Evolutionary conservation across 2,329 filamentous ascomycete genomes (phyloP), one percentile per base, ranked within the genome.

Genomic region (Apiospora phragmitis): DNA sequence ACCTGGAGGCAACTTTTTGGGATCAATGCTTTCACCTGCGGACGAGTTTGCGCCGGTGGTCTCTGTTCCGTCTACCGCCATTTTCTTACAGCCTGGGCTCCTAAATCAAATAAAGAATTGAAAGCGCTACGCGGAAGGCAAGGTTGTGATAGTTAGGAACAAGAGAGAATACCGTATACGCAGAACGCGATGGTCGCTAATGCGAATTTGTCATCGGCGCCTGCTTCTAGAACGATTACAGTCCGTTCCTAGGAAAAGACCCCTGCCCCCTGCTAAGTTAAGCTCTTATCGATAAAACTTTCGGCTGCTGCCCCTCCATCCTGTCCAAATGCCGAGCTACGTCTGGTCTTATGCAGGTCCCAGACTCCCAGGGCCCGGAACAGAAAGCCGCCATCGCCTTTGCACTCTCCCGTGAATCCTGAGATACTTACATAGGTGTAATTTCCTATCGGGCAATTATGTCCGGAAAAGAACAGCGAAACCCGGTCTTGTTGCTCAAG

Each of bases 401-500:
- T 51, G 11, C 29, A 9, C 29, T 55, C 26, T 55, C 6, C 26
- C 16, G 3, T 55, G 2, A 18, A 32, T 16, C 26, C 14, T 29
- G 5, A 18, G 49, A 18, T 21, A 21, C 51, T 21, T 9, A 21
- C 8, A 21, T n/a, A 21, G 18, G 29, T 38, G 16, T 11, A 21
- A 5, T 47, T 32, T 12, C 12, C 62, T 32, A 12, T 6, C 16
- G 12, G 12, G 3, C 18, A 32, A 21, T 14, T 49, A 71, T 71
- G 70, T 7, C 69, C 6, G 67, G 67, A 21, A 69, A 73, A 38
- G 72, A 70, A 49, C 73, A 47, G 65, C 74, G 71, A 68, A 80
- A 83, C 12, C 91, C 92, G 1, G 81, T 96, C 29, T 83, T 95
- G 29, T 85, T 96, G 1, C 87, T 96, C 69, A 96, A 96, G 81